Evolutionary conservation across 1,139 yeast species (phyloP).

Genomic region (Suhomyces maxii): DNA sequence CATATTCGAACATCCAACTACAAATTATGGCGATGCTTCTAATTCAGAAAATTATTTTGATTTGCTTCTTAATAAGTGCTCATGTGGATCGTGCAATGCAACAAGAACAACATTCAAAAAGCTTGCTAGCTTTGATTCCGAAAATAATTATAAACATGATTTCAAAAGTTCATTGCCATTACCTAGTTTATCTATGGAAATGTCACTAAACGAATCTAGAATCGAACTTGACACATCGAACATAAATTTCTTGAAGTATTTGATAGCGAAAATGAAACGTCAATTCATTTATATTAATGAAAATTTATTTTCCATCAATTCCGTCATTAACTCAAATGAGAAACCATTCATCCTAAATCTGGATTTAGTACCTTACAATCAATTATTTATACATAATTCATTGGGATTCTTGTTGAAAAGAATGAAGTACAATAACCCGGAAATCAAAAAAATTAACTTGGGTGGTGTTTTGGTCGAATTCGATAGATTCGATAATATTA

Average conservation of each 20-base stretch:
- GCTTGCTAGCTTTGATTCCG: slow-evolving; percentile 19
- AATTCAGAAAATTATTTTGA: slow-evolving; percentile 15
- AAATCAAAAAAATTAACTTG: slow-evolving; percentile 6
- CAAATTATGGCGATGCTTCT: background rate
- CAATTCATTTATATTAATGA: slow-evolving; percentile 20
- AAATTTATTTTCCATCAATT: slow-evolving; percentile 24
- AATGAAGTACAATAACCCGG: slow-evolving; percentile 4
- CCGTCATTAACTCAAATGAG: slow-evolving; percentile 21
- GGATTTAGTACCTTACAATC: slow-evolving; percentile 7
- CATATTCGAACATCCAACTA: slow-evolving; percentile 8
- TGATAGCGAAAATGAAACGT: slow-evolving; percentile 22
- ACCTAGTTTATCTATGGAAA: background rate
- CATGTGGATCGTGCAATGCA: slow-evolving; percentile 19
- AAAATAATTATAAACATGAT: slow-evolving; percentile 20
- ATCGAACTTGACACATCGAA: slow-evolving; percentile 16
- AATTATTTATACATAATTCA: slow-evolving; percentile 11
- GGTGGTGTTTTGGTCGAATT: slow-evolving; percentile 10
- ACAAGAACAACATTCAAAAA: slow-evolving; percentile 18
- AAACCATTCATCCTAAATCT: slow-evolving; percentile 16
- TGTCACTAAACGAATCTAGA: slow-evolving; percentile 2
- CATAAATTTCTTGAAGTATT: slow-evolving; percentile 20
- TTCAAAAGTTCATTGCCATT: slow-evolving; percentile 12
- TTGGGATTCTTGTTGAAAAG: slow-evolving; percentile 4
- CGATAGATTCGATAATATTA: background rate
- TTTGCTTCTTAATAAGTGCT: slow-evolving; percentile 22